Base-by-base conservation (phyloP, 73 alveolate genomes). In the Strombidium stylifer region DNA sequence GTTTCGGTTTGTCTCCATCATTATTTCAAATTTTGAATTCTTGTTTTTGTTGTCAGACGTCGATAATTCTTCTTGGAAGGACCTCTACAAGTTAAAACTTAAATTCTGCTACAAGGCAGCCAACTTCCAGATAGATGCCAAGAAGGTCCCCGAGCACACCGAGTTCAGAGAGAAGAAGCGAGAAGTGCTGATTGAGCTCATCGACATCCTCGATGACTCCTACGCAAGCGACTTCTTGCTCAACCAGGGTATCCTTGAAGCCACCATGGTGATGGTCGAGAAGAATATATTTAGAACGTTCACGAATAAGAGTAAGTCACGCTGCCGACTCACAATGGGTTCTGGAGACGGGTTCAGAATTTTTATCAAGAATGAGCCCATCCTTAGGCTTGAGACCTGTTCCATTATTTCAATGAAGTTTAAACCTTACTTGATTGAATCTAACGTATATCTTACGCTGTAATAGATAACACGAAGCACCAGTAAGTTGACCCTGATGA, bases 221-320 rank as follows among this genome's bases (percentile, higher is more conserved):
- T 48, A 45, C n/a, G 64, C 86, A 10, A 12, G 26, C 15, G 28
- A 45, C 28, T 37, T 28, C 30, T 30, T 64, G 42, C 16, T 59
- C 19, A 37, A 53, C 41, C 68, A 54, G 42, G 52, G 30, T 2
- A 53, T 73, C 54, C 30, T 73, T 46, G 27, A 35, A 30, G 78
- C 30, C 27, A 26, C 72, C 30, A 15, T 73, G 23, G 48, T 21
- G 32, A 36, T 56, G 79, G 86, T 84, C 8, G 81, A 78, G 16
- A 45, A 51, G 40, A 84, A 84, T 54, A 77, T 84, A 49, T 78
- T 69, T 57, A 24, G 94, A 34, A 79, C 94, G 1, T 55, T 84
- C 48, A 69, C 84, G 27, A 45, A 62, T 28, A 71, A 61, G 23
- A 6, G 58, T 25, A 53, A 28, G 25, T 47, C 14, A 6, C 3